These are phyloP conservation scores for Erysimum pusillum DNA, from an alignment of 441 rosid genomes.

Conservation along the genomic window DNA sequence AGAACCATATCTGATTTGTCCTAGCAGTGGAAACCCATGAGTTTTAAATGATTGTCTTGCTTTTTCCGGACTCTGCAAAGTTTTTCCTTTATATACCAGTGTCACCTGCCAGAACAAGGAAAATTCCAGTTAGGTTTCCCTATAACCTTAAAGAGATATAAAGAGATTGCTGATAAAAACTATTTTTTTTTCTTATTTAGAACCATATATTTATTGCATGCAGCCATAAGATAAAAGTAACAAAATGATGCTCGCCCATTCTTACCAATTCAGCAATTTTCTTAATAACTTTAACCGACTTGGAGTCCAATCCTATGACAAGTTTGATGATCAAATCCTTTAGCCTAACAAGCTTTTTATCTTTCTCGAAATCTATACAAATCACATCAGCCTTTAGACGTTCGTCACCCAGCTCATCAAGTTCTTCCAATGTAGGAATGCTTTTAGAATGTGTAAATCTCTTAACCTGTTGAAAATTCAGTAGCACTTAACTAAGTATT, in stretches of 20 bases:
- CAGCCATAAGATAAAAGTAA: neutral
- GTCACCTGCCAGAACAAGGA: slow-evolving; percentile 58
- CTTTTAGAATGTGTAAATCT: slow-evolving; percentile 67
- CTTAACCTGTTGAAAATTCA: slow-evolving; percentile 60
- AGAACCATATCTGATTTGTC: slow-evolving; percentile 78
- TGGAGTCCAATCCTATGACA: slow-evolving; percentile 66
- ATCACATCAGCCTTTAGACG: slow-evolving; percentile 72
- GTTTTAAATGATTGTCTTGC: slow-evolving; percentile 56
- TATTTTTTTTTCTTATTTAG: neutral
- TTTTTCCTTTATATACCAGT: slow-evolving; percentile 63
- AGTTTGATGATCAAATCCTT: slow-evolving; percentile 61
- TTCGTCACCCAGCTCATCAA: slow-evolving; percentile 64
- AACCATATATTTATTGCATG: slow-evolving; percentile 24
- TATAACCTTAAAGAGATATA: slow-evolving; percentile 5
- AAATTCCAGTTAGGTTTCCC: neutral
- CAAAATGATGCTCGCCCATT: slow-evolving; percentile 19
- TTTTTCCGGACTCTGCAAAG: slow-evolving; percentile 70
- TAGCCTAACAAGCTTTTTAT: slow-evolving; percentile 70
- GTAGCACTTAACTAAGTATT: neutral
- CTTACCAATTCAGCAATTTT: slow-evolving; percentile 87
- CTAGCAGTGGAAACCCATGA: slow-evolving; percentile 71
- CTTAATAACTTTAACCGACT: slow-evolving; percentile 75
- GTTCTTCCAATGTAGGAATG: slow-evolving; percentile 82
- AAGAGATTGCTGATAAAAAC: neutral
- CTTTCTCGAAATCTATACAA: slow-evolving; percentile 76